A percentile compares a stretch with the other conserved stretches of the same genome.
Evolutionary conservation across 2,329 filamentous ascomycete species (phyloP).

Genomic region (Tolypocladium endophyticum): DNA sequence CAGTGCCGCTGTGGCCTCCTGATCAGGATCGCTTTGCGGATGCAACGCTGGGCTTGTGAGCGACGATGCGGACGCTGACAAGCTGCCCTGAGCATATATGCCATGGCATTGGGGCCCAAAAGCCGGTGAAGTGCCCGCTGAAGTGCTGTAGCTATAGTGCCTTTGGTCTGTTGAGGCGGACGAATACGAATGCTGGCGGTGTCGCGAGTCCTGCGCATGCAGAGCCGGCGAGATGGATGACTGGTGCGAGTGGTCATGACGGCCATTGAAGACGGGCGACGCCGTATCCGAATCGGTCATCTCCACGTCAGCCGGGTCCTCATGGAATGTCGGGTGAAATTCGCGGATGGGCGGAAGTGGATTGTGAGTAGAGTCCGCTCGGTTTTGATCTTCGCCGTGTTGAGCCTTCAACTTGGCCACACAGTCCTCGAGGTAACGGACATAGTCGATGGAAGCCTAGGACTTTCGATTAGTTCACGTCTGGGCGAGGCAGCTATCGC

Average conservation of each 20-base stretch:
- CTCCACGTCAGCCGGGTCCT: constrained; percentile 40
- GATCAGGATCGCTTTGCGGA: constrained; percentile 49
- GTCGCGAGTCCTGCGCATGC: constrained; percentile 29
- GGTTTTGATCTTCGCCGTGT: constrained; percentile 22
- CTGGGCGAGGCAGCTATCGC: not conserved
- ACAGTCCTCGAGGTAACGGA: constrained; percentile 87
- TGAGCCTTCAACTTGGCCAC: constrained; percentile 66
- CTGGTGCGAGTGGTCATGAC: constrained; percentile 24
- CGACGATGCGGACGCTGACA: constrained; percentile 36
- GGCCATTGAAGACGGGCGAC: constrained; percentile 34
- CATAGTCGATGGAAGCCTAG: constrained; percentile 91
- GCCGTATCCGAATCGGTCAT: constrained; percentile 44
- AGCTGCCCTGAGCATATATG: constrained; percentile 28
- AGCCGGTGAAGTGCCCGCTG: constrained; percentile 43
- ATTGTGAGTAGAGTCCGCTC: constrained; percentile 16
- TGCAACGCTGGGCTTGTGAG: constrained; percentile 48
- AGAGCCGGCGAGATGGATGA: constrained; percentile 43
- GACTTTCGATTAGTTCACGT: not conserved
- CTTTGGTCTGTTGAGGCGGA: constrained; percentile 40
- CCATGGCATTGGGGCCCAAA: constrained; percentile 38
- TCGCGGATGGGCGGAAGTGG: constrained; percentile 25
- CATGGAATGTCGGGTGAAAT: constrained; percentile 30
- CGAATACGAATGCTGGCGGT: constrained; percentile 43
- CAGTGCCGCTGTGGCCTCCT: constrained; percentile 76
- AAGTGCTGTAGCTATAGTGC: constrained; percentile 38